phyloP scores from a whole-genome alignment of 257 asterid genomes.

The Dorcoceras hygrometricum region DNA sequence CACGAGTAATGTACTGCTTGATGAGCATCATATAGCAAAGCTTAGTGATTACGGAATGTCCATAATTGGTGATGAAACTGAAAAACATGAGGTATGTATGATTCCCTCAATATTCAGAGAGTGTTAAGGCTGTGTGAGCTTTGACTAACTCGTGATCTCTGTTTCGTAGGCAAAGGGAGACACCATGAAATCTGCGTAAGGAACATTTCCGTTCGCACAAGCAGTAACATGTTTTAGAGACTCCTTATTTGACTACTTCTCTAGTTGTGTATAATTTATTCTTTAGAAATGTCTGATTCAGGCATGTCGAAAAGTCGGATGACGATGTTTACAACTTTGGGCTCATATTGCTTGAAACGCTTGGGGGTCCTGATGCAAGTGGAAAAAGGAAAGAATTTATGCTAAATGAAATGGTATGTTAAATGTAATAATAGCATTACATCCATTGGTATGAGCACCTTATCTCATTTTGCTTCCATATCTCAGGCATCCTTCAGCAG shows the following conservation, averaged over 20 bases:
- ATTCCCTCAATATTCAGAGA: slow-evolving; percentile 14
- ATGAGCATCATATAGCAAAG: slow-evolving; percentile 78
- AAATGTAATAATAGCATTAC: background rate
- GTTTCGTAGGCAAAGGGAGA: slow-evolving; percentile 64
- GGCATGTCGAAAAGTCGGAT: slow-evolving; percentile 52
- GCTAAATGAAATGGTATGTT: slow-evolving; percentile 77
- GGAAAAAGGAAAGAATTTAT: slow-evolving; percentile 76
- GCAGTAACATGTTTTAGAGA: background rate
- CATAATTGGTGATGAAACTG: slow-evolving; percentile 66
- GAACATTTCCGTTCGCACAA: background rate
- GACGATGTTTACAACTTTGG: slow-evolving; percentile 92
- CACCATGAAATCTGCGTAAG: slow-evolving; percentile 52
- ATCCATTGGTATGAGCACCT: background rate
- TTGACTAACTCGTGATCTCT: slow-evolving; percentile 29
- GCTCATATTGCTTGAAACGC: slow-evolving; percentile 78
- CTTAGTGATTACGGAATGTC: slow-evolving; percentile 95
- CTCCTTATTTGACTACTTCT: background rate
- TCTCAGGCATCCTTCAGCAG: slow-evolving; percentile 84
- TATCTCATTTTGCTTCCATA: background rate
- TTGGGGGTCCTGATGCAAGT: slow-evolving; percentile 65
- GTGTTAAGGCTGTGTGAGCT: slow-evolving; percentile 18
- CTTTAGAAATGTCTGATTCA: slow-evolving; percentile 26
- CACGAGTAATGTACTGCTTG: slow-evolving; percentile 72
- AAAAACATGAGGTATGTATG: slow-evolving; percentile 59
- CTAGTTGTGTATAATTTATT: background rate